Evolutionary conservation across 176 grass and related monocot genomes (phyloP).

Genomic region (Luzula sylvatica): DNA sequence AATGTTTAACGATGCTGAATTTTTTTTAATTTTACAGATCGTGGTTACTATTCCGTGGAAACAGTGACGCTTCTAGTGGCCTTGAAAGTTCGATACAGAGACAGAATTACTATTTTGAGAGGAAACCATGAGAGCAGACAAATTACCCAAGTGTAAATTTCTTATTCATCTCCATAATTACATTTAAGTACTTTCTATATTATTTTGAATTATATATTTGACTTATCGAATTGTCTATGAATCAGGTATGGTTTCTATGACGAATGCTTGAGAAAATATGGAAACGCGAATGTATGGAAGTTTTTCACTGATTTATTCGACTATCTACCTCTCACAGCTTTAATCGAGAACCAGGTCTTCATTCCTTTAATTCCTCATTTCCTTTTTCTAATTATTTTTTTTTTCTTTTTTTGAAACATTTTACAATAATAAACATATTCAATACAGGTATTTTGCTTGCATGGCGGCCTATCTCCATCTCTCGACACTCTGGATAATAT

Average conservation of each 20-base stretch:
- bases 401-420: constrained; percentile 4
- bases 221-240: neutral
- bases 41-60: constrained; percentile 93
- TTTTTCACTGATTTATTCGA: constrained; percentile 97
- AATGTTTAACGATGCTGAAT: too few species aligned
- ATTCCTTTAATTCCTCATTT: neutral
- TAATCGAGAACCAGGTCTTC: constrained; percentile 95
- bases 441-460: constrained; percentile 84
- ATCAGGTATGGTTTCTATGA: constrained; percentile 97
- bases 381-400: constrained; percentile 13
- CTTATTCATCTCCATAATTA: neutral
- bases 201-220: neutral
- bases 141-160: constrained; percentile 96
- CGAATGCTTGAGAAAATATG: constrained; percentile 98
- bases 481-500: constrained; percentile 96
- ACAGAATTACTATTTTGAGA: constrained; percentile 96
- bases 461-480: constrained; percentile 97
- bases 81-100: constrained; percentile 91
- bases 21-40: constrained; percentile 43
- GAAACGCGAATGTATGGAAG: constrained; percentile 99
- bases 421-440: constrained; percentile 2
- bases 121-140: constrained; percentile 97
- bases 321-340: constrained; percentile 96
- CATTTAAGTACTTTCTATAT: neutral
- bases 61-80: constrained; percentile 81